A percentile compares a stretch with the other conserved stretches of the same genome.
Evolutionary conservation across 495 filamentous ascomycete species (phyloP).

Genomic region (Hypomontagnella submonticulosa): DNA sequence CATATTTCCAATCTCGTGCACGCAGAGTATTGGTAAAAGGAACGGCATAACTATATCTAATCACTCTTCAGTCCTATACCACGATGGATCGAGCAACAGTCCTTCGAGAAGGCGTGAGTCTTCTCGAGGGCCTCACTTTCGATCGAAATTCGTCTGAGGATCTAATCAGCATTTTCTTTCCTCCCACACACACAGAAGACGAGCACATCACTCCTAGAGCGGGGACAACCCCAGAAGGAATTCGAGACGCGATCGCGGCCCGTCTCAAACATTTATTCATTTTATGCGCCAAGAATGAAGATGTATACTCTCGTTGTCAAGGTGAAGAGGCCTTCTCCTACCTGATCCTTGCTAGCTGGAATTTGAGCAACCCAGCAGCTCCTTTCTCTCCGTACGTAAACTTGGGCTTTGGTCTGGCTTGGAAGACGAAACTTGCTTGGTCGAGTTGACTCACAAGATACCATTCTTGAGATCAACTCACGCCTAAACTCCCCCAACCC

Average conservation of each 20-base stretch:
- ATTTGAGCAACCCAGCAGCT: slow-evolving; percentile 1
- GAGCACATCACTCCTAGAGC: no score
- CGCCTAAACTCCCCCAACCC: no score
- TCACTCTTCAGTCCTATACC: no score
- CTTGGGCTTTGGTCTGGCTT: slow-evolving; percentile 12
- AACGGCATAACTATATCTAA: no score
- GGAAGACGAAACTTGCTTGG: slow-evolving; percentile 4
- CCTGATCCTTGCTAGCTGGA: slow-evolving; percentile 26
- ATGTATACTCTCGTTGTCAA: slow-evolving; percentile 26
- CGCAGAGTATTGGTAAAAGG: no score
- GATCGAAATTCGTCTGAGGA: no score
- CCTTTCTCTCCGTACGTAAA: slow-evolving; percentile 6
- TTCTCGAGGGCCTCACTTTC: no score
- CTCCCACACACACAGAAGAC: no score
- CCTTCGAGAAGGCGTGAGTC: no score
- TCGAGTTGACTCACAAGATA: slow-evolving; percentile 8
- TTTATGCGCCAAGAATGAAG: slow-evolving; percentile 4
- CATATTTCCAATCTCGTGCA: no score
- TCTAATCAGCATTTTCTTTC: no score
- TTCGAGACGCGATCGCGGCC: background rate
- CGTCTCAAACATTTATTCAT: slow-evolving; percentile 5
- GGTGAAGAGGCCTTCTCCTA: slow-evolving; percentile 28
- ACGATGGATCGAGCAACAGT: no score
- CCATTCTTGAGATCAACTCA: background rate
- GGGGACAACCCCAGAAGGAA: slow-evolving; percentile 1